phyloP scores from a whole-genome alignment of 2,329 filamentous ascomycete genomes.

The Laburnicola sp. region DNA sequence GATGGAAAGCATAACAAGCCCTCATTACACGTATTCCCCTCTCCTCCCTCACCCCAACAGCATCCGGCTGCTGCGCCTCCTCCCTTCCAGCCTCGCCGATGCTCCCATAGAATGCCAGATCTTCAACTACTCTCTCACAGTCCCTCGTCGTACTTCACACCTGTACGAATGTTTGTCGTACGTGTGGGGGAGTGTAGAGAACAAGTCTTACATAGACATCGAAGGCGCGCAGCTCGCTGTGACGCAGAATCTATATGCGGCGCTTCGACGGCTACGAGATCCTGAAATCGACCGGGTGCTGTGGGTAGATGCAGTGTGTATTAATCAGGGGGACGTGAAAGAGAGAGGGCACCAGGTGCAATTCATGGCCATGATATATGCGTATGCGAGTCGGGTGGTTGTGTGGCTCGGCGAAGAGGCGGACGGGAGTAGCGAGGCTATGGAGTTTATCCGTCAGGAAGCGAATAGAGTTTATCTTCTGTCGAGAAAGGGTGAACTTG shows the following conservation, averaged over 20 bases:
- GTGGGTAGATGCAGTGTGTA: slow-evolving; percentile 21
- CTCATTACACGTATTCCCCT: neutral
- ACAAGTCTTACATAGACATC: neutral
- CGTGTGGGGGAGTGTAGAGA: neutral
- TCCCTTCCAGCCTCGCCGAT: neutral
- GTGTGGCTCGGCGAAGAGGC: slow-evolving; percentile 17
- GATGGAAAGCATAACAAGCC: too few species aligned
- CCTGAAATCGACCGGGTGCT: slow-evolving; percentile 4
- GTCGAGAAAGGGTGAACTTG: neutral
- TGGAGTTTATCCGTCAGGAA: neutral
- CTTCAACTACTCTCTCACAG: slow-evolving; percentile 7
- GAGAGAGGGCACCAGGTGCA: slow-evolving; percentile 17
- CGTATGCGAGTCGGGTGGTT: slow-evolving; percentile 10
- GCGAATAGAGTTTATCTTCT: neutral
- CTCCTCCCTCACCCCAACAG: slow-evolving; percentile 1
- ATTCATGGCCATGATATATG: slow-evolving; percentile 16
- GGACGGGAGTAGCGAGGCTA: slow-evolving; percentile 1
- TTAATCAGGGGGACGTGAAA: slow-evolving; percentile 16
- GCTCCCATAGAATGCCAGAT: neutral
- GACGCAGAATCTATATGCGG: slow-evolving; percentile 6
- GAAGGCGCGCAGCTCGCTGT: slow-evolving; percentile 5
- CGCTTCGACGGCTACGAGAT: slow-evolving; percentile 6
- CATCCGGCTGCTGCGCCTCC: slow-evolving; percentile 6
- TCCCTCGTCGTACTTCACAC: neutral
- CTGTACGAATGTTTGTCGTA: slow-evolving; percentile 5